phyloP scores from a whole-genome alignment of 2,329 filamentous ascomycete genomes.

The Endothia cerciana region DNA sequence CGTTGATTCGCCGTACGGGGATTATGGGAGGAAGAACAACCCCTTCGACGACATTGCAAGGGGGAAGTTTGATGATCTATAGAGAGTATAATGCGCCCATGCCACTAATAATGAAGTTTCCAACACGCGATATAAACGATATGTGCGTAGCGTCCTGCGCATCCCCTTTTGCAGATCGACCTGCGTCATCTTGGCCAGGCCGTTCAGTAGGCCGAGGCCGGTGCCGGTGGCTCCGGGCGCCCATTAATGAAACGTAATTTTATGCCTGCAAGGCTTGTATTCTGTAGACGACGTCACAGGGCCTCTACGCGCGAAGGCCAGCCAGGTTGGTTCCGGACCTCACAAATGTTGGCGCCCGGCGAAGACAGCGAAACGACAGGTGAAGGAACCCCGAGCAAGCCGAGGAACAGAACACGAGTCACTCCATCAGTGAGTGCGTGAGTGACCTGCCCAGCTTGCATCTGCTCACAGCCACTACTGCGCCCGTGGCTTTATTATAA shows the following conservation, averaged over 20 bases:
- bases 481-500: constrained; percentile 16
- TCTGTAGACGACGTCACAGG: not conserved
- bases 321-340: not conserved
- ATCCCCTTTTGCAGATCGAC: no score
- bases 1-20: constrained; percentile 6
- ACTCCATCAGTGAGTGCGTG: not conserved
- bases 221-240: no score
- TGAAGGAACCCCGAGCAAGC: no score
- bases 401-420: no score
- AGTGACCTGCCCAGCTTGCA: not conserved
- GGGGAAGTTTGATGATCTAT: not conserved
- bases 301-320: not conserved
- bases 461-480: constrained; percentile 21
- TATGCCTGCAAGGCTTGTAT: no score
- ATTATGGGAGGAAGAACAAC: constrained; percentile 20
- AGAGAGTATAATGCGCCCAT: not conserved
- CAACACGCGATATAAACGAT: not conserved
- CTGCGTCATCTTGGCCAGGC: no score
- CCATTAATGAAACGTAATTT: no score
- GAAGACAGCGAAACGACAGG: no score
- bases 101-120: not conserved
- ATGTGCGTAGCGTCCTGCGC: no score
- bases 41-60: constrained; percentile 19
- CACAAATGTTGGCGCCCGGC: no score
- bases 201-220: no score